Base-by-base conservation (phyloP, 768 basidiomycete species). In the Amanita polypyramis region DNA sequence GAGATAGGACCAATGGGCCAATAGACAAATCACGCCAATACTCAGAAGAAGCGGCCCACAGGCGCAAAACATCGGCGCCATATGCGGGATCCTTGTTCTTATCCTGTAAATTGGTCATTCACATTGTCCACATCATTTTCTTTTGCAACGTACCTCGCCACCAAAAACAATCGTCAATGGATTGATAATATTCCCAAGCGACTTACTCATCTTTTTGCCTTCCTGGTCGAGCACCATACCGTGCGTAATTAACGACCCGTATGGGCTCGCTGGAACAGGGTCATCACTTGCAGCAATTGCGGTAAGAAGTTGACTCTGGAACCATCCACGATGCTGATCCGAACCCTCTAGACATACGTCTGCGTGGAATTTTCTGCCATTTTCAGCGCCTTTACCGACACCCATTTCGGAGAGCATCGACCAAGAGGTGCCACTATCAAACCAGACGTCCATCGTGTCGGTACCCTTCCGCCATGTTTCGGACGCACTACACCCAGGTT, bases 401-500 rank as follows among this genome's bases (percentile, higher is more conserved):
- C 62, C 70, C 43, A 70, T 66, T 32, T 66, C 66, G 5, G 57
- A 54, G 14, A 95, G 66, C 70, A 89, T 75, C 1, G 89, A 82
- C 95, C 95, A 99, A 3, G 93, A 88, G 2, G 87, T 82, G 3
- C 95, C 95, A 56, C 90, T 94, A 65, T 99, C 95, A 55, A 97
- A 98, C 95, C 95, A 99, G 12, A 99, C 95, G 62, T 99, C 95
- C 82, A 98, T 92, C 2, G 95, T 99, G 60, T 99, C 95, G 2
- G 77, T 82, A 7, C 93, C 85, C 61, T 91, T 93, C 40, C 68
- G 64, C 79, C 84, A 93, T 1, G 63, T 64, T 46, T 71, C 65
- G 1, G 68, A 69, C 1, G 62, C 58, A 2, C 62, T 56, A 35
- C 54, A 61, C 6, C 73, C 75, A n/a, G 70, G 65, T 43, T 70